phyloP scores from a whole-genome alignment of 179 eudicot genomes.

The Beta corolliflora region DNA sequence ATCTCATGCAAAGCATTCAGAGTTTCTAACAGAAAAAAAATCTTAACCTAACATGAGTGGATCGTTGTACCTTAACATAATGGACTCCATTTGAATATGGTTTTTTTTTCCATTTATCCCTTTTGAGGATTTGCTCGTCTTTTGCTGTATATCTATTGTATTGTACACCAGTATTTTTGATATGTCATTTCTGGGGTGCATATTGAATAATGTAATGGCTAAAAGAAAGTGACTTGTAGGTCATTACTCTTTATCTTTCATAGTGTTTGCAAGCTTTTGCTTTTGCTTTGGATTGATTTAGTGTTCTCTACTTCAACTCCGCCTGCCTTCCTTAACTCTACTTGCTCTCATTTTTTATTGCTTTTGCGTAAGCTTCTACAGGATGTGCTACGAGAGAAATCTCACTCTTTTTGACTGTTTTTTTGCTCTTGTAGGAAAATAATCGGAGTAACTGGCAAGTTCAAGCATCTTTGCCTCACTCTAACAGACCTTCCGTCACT shows the following conservation, averaged over 20 bases:
- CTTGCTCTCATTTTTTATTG: background rate
- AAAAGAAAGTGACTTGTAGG: background rate
- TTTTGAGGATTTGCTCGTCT: background rate
- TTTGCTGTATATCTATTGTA: background rate
- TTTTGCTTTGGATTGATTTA: background rate
- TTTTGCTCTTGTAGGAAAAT: conserved; percentile 48
- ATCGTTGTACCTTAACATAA: background rate
- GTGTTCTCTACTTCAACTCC: background rate
- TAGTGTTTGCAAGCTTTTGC: background rate
- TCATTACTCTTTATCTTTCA: background rate
- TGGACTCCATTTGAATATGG: background rate
- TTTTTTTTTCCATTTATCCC: background rate
- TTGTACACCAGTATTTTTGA: background rate
- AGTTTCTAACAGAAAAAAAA: background rate
- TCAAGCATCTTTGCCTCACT: conserved; percentile 47
- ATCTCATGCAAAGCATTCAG: background rate
- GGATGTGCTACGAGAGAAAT: background rate
- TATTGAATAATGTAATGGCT: background rate
- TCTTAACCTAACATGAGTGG: background rate
- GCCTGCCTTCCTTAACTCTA: background rate
- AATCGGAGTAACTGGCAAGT: conserved; percentile 46
- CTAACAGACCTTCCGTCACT: conserved; percentile 59
- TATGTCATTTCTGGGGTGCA: background rate
- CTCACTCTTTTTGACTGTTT: conserved; percentile 3
- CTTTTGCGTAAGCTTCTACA: background rate